Evolutionary conservation across 768 basidiomycete species (phyloP), one percentile per base, ranked within the genome.

Genomic region (Lepiota subincarnata): DNA sequence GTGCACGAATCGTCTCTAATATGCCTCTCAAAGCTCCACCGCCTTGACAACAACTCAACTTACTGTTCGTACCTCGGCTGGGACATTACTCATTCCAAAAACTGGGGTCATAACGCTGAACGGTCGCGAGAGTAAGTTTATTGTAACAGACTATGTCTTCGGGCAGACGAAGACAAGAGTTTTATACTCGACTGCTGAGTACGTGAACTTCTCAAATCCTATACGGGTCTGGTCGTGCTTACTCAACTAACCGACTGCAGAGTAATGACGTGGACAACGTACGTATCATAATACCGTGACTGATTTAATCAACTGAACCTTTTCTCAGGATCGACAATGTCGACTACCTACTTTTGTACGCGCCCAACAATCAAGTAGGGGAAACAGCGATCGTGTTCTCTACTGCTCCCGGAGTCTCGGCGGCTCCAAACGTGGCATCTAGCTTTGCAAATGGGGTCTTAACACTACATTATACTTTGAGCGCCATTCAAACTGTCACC

Each of bases 111-210:
- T 91, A 56, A 77, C 79, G 1, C 77, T 92, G 8, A 61, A 68
- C 28, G 90, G 89, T 7, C 77, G 89, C 16, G 80, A 90, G 65
- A 87, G 84, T 43, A 90, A 89, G 63, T 71, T 90, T 22, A 68
- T 92, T 24, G 73, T 87, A 11, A 82, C 86, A 0, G 82, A 89
- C 64, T 89, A 89, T 62, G 70, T 77, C 10, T 90, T 89, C 62
- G 91, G 91, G n/a, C 48, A 59, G 4, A 72, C 70, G 13, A 35
- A 2, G 22, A 82, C 83, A 6, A 73, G 68, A 52, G 61, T 88
- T 2, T 66, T 78, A 2, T 92, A 88, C 66, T 84, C 89, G 2
- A 91, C 89, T 1, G 86, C 89, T 0, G 77, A 81, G 50, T 4
- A 76, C 78, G 76, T 78, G 58, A 16, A 73, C 66, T 4, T 48